These are phyloP conservation scores for Monosporascus sp. DNA, from an alignment of 2,329 filamentous ascomycete genomes.

Conservation along the genomic window DNA sequence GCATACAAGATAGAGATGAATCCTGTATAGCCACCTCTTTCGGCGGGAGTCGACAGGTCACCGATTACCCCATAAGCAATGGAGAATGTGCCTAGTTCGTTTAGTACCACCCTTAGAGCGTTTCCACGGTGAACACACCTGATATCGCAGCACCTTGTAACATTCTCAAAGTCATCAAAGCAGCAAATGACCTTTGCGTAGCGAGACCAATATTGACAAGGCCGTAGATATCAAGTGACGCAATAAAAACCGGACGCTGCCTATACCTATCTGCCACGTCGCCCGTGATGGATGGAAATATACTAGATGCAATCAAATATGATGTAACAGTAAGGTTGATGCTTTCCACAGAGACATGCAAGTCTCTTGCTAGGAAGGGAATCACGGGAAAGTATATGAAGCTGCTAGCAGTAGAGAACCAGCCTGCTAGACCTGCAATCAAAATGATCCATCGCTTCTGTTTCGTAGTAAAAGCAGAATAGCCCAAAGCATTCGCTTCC, in stretches of 20 bases:
- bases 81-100: background rate
- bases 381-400: conserved; percentile 24
- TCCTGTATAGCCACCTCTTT: conserved; percentile 1
- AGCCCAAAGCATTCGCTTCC: background rate
- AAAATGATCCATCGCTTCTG: conserved; percentile 13
- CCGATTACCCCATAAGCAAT: conserved; percentile 1
- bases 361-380: conserved; percentile 13
- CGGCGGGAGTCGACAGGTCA: background rate
- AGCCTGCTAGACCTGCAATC: conserved; percentile 12
- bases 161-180: conserved; percentile 34
- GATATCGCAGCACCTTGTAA: conserved; percentile 36
- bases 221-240: conserved; percentile 29
- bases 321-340: conserved; percentile 36
- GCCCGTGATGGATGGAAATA: conserved; percentile 13
- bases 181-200: conserved; percentile 27
- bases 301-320: conserved; percentile 38
- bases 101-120: background rate
- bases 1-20: conserved; percentile 1
- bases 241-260: conserved; percentile 30
- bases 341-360: conserved; percentile 14
- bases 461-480: conserved; percentile 5
- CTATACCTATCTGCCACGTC: conserved; percentile 25
- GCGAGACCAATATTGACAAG: conserved; percentile 28
- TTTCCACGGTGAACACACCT: background rate
- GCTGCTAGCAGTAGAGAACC: conserved; percentile 20